Evolutionary conservation across 2,329 filamentous ascomycete species (phyloP).

Genomic region (Colletotrichum orchidophilum): DNA sequence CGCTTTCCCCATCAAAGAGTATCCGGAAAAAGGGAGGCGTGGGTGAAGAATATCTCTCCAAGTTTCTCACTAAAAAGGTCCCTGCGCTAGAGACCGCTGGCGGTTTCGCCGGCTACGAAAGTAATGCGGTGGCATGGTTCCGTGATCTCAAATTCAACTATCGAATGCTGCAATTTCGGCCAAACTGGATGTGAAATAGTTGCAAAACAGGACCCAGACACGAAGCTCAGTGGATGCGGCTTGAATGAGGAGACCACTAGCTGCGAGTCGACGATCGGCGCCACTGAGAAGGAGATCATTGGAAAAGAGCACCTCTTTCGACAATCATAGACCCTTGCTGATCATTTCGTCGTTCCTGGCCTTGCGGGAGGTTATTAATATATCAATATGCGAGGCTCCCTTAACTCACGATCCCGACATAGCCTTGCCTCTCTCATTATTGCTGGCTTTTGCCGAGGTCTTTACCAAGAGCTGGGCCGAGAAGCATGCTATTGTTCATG

Average conservation of each 20-base stretch:
- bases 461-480: background rate
- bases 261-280: conserved; percentile 3
- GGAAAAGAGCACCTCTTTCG: background rate
- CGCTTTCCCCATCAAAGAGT: conserved; percentile 10
- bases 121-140: conserved; percentile 2
- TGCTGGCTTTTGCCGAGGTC: background rate
- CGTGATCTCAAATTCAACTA: background rate
- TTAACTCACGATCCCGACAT: no score
- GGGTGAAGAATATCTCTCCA: conserved; percentile 4
- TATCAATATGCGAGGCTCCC: background rate
- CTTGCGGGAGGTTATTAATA: conserved; percentile 6
- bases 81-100: conserved; percentile 1
- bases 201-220: conserved; percentile 8
- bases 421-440: no score
- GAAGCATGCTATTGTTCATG: background rate
- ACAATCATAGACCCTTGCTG: background rate
- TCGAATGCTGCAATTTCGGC: no score
- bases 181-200: background rate
- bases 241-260: background rate
- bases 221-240: background rate
- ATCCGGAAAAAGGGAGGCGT: conserved; percentile 14
- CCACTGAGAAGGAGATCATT: conserved; percentile 5
- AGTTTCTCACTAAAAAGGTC: conserved; percentile 3
- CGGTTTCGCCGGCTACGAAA: background rate
- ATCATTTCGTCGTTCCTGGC: background rate